A percentile compares a stretch with the other conserved stretches of the same genome.
Evolutionary conservation across 106 monocot genomes (phyloP).

Genomic region (Dendrobium nobile): DNA sequence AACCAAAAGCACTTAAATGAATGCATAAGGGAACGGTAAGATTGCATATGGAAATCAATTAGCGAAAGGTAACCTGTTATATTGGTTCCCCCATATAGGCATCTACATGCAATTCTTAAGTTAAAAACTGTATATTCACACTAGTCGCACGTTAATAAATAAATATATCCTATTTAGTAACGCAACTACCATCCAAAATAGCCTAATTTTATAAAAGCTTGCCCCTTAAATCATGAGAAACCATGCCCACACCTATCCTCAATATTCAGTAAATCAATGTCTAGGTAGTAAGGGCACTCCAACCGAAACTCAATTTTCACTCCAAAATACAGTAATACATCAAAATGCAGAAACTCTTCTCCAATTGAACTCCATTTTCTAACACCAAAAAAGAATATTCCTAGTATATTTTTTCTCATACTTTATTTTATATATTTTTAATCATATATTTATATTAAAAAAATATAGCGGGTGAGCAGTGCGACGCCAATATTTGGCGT

Average conservation of each 20-base stretch:
- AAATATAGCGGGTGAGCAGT: too few species aligned
- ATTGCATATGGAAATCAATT: background rate
- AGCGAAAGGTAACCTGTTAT: background rate
- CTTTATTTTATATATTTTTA: too few species aligned
- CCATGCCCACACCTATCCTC: background rate
- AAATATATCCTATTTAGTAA: background rate
- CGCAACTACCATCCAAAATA: background rate
- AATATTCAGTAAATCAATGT: background rate
- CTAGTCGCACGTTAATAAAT: background rate
- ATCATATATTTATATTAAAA: too few species aligned
- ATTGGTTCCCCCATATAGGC: background rate
- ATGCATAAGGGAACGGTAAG: background rate
- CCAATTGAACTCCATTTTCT: too few species aligned
- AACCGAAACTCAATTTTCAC: too few species aligned
- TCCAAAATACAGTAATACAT: too few species aligned
- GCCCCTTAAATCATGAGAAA: conserved; percentile 1
- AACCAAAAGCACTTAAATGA: background rate
- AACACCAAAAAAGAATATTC: too few species aligned
- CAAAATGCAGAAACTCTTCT: too few species aligned
- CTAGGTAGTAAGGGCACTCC: background rate
- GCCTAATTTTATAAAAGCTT: background rate
- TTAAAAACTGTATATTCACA: background rate
- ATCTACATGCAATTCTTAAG: background rate
- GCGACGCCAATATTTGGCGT: too few species aligned
- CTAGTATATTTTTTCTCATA: too few species aligned